phyloP scores from a whole-genome alignment of 1,139 yeast genomes.

The Saccharomyces hybrid region DNA sequence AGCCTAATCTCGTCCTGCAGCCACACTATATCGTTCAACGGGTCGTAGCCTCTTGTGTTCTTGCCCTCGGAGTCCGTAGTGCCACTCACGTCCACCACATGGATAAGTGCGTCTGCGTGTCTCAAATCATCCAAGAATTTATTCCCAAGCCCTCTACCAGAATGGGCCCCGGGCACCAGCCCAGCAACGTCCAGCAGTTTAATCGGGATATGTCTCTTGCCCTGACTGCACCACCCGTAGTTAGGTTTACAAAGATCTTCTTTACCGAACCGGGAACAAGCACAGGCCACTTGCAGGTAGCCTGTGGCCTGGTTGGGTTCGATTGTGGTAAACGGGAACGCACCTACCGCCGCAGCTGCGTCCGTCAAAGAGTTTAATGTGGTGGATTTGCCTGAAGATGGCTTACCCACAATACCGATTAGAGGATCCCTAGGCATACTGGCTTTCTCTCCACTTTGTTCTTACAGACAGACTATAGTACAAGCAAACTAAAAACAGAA shows the following conservation, averaged over 20 bases:
- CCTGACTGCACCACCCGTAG: constrained; percentile 86
- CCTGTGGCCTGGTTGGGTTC: constrained; percentile 96
- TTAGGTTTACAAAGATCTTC: constrained; percentile 76
- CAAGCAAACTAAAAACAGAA: neutral
- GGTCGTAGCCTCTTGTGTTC: constrained; percentile 90
- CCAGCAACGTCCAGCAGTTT: constrained; percentile 93
- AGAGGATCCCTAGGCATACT: constrained; percentile 74
- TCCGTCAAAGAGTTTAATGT: constrained; percentile 65
- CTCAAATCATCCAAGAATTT: constrained; percentile 89
- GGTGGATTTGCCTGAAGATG: constrained; percentile 92
- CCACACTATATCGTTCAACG: constrained; percentile 90
- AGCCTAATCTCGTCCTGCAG: constrained; percentile 86
- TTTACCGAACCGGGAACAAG: constrained; percentile 64
- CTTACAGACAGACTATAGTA: neutral
- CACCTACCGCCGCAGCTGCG: constrained; percentile 85
- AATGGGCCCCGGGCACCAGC: constrained; percentile 90
- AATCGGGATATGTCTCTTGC: constrained; percentile 82
- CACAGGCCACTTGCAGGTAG: constrained; percentile 84
- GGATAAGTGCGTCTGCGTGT: constrained; percentile 94
- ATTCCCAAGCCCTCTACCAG: constrained; percentile 90
- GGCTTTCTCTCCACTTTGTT: neutral
- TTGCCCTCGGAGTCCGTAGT: constrained; percentile 95
- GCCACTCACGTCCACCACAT: constrained; percentile 94
- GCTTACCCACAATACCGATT: constrained; percentile 94
- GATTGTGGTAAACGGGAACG: constrained; percentile 95